Conservation (phyloP, 2,329 filamentous ascomycete genomes). For the Scedosporium minutisporum region DNA sequence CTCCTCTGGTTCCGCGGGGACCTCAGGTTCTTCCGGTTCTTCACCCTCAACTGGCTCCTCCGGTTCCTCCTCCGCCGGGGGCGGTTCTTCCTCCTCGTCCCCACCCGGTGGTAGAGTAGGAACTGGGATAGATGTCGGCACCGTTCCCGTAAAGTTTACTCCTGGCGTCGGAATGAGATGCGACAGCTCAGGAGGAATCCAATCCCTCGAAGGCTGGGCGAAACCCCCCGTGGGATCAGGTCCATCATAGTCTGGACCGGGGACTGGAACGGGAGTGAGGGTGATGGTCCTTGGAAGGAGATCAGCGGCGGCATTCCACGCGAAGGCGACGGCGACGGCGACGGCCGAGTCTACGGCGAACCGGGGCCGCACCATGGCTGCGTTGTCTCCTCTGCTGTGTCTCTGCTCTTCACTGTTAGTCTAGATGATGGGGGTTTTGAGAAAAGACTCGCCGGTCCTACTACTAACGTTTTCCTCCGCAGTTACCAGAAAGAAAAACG, state of each 20-base stretch:
- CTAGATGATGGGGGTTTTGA: not conserved
- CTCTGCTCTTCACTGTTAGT: not conserved
- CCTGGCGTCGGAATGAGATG: constrained; percentile 3
- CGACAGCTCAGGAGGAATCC: not conserved
- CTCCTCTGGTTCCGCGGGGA: not conserved
- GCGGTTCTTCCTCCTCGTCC: not conserved
- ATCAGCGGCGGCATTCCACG: not conserved
- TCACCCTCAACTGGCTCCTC: not conserved
- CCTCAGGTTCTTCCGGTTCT: not conserved
- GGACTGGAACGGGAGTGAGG: not conserved
- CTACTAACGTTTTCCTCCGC: not conserved
- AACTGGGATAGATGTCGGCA: not conserved
- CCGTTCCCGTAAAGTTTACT: not conserved
- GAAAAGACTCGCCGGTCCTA: not conserved
- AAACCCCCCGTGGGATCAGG: not conserved
- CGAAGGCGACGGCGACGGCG: not conserved
- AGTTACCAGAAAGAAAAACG: not conserved
- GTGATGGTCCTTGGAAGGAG: not conserved
- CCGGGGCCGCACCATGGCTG: not conserved
- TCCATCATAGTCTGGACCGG: not conserved
- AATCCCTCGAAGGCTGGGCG: not conserved
- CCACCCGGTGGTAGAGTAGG: not conserved
- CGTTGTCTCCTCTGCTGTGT: not conserved
- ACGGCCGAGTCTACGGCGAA: constrained; percentile 1
- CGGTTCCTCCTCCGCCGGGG: not conserved